phyloP scores from a whole-genome alignment of 306 rosid species.

The Cicer bijugum region DNA sequence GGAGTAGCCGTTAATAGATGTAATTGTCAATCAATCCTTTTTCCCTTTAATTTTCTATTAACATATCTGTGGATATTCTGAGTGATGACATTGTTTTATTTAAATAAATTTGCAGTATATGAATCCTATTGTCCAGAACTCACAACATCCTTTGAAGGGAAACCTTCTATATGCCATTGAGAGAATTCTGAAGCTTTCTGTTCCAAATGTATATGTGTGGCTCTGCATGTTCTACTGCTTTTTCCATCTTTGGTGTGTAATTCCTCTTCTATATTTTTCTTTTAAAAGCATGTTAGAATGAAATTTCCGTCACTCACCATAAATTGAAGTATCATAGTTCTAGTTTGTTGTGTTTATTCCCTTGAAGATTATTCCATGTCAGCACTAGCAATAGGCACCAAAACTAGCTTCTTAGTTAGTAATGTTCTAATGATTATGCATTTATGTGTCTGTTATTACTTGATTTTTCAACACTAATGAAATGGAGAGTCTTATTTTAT shows the following conservation, averaged over 20 bases:
- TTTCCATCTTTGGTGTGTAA: conserved; percentile 88
- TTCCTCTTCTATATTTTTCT: conserved; percentile 1
- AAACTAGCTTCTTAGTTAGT: conserved; percentile 11
- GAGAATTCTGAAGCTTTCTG: conserved; percentile 95
- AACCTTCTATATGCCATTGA: conserved; percentile 79
- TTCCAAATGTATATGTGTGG: conserved; percentile 97
- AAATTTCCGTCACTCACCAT: conserved; percentile 12
- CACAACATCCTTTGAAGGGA: conserved; percentile 95
- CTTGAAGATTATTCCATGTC: conserved; percentile 16
- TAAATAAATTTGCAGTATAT: conserved; percentile 77
- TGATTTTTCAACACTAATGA: conserved; percentile 25
- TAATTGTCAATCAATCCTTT: conserved; percentile 7
- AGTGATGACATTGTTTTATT: conserved; percentile 41
- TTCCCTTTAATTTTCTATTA: not conserved
- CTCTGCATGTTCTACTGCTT: conserved; percentile 99
- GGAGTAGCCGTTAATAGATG: conserved; percentile 40
- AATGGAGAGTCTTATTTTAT: conserved; percentile 20
- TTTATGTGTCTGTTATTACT: conserved; percentile 19
- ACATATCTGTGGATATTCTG: conserved; percentile 25
- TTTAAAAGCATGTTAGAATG: not conserved
- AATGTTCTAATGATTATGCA: not conserved
- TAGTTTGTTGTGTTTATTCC: not conserved
- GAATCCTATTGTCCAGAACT: conserved; percentile 88
- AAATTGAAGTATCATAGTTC: conserved; percentile 30
- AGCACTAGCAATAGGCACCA: conserved; percentile 1